phyloP scores from a whole-genome alignment of 129 eudicot genomes.

The Tagetes patula region DNA sequence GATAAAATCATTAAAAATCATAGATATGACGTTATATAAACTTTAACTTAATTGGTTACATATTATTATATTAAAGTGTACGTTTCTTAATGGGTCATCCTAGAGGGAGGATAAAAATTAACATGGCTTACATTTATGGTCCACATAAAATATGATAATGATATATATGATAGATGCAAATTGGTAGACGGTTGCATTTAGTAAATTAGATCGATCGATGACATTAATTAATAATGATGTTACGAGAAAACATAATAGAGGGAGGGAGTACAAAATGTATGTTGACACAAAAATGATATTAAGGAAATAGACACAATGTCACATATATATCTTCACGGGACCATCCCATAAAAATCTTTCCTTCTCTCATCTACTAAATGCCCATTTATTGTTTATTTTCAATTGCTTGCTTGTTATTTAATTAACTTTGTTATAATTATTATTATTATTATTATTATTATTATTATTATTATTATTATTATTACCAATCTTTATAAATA shows the following conservation, averaged over 20 bases:
- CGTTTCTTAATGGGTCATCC: too few species aligned
- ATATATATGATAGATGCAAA: not conserved
- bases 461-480: too few species aligned
- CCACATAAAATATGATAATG: too few species aligned
- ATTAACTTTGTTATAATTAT: not conserved
- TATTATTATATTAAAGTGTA: too few species aligned
- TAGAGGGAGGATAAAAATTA: too few species aligned
- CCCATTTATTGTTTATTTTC: not conserved
- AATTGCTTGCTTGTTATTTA: not conserved
- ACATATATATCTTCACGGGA: not conserved
- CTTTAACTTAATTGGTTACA: too few species aligned
- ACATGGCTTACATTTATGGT: too few species aligned
- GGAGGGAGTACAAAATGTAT: not conserved
- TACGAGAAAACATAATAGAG: not conserved
- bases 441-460: not conserved
- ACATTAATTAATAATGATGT: not conserved
- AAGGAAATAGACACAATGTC: not conserved
- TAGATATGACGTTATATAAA: too few species aligned
- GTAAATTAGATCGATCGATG: not conserved
- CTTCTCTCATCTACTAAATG: not conserved
- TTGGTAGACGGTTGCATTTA: conserved; percentile 8
- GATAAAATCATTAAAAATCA: too few species aligned
- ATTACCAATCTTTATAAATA: too few species aligned
- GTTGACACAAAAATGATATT: not conserved
- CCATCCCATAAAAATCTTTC: not conserved